A percentile compares a stretch with the other conserved stretches of the same genome.
Evolutionary conservation across 2,329 filamentous ascomycete species (phyloP).

Genomic region (Balansia obtecta): DNA sequence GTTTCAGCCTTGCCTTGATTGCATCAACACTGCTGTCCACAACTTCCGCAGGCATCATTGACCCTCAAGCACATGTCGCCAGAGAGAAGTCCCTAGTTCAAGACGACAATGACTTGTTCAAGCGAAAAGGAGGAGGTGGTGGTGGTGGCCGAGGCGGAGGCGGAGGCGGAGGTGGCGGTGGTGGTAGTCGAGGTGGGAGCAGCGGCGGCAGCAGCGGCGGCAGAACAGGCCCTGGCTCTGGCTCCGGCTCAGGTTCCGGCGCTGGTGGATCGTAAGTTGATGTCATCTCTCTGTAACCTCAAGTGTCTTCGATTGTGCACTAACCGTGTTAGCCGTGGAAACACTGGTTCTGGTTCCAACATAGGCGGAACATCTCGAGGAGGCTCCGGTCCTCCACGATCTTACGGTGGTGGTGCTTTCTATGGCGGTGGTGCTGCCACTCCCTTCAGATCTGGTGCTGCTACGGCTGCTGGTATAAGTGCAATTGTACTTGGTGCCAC

Average conservation of each 20-base stretch:
- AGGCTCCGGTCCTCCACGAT: slow-evolving; percentile 44
- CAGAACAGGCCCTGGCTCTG: slow-evolving; percentile 3
- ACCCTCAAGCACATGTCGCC: slow-evolving; percentile 12
- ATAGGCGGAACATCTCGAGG: slow-evolving; percentile 39
- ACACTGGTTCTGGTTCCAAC: slow-evolving; percentile 20
- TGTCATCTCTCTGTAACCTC: neutral
- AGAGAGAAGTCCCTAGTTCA: slow-evolving; percentile 13
- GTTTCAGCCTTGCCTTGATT: slow-evolving; percentile 7
- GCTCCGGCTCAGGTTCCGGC: neutral
- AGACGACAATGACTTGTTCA: slow-evolving; percentile 37
- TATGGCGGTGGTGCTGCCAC: slow-evolving; percentile 52
- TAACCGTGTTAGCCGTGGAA: slow-evolving; percentile 15
- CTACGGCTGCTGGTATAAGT: slow-evolving; percentile 37
- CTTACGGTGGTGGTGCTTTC: slow-evolving; percentile 49
- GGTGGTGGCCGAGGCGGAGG: slow-evolving; percentile 33
- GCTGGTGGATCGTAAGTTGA: slow-evolving; percentile 7
- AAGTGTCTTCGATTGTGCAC: neutral
- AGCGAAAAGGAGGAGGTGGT: slow-evolving; percentile 45
- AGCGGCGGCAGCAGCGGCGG: slow-evolving; percentile 12
- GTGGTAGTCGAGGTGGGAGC: slow-evolving; percentile 34
- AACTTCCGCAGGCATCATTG: slow-evolving; percentile 6
- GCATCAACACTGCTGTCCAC: slow-evolving; percentile 3
- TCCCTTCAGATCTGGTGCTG: slow-evolving; percentile 48
- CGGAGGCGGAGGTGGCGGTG: slow-evolving; percentile 35
- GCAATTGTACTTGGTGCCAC: slow-evolving; percentile 38